Conservation (phyloP, 1,284 basidiomycete species). For the Tetrapyrgos nigripes region DNA sequence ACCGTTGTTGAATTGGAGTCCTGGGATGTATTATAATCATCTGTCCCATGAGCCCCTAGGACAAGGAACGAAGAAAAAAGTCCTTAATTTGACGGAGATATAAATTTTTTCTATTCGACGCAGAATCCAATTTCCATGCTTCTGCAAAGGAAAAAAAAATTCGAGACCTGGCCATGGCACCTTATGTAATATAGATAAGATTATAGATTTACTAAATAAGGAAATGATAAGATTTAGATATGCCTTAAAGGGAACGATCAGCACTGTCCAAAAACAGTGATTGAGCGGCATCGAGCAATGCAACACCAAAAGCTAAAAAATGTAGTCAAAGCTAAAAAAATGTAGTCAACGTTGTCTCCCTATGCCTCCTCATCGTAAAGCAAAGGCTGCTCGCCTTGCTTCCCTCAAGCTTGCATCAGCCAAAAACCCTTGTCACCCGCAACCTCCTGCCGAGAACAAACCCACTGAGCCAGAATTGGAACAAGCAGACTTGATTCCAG, state of each 20-base stretch:
- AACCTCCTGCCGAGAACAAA: background rate
- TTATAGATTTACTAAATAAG: background rate
- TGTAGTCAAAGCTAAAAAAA: no score
- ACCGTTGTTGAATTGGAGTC: background rate
- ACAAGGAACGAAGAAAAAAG: background rate
- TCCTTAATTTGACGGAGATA: background rate
- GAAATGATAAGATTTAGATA: background rate
- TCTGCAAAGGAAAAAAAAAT: background rate
- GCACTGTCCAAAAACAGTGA: background rate
- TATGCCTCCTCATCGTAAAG: no score
- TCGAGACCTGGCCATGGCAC: background rate
- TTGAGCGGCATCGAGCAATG: no score
- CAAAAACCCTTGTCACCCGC: no score
- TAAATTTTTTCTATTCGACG: background rate
- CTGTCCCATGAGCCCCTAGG: background rate
- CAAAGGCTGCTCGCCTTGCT: no score
- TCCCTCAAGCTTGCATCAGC: no score
- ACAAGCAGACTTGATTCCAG: background rate
- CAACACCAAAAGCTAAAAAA: no score
- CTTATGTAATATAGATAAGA: background rate
- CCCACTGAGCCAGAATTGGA: no score
- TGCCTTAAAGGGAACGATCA: background rate
- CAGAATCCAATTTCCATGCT: background rate
- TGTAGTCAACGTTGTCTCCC: no score
- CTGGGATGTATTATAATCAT: background rate